Evolutionary conservation across 2,329 filamentous ascomycete genomes (phyloP).

Genomic region (Aspergillus melleus): DNA sequence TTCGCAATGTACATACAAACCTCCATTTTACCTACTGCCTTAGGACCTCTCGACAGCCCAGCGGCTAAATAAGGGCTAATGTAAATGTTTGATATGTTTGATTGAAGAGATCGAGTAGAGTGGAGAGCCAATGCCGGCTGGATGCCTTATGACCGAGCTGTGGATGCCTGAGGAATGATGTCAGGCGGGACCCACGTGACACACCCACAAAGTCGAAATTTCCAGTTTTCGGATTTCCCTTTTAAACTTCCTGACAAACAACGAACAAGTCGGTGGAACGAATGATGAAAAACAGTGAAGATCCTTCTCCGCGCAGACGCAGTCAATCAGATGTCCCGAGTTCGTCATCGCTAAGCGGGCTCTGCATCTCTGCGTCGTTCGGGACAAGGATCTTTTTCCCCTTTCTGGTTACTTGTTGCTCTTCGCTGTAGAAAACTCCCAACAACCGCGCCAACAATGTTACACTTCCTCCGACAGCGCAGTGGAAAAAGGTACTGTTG

Average conservation of each 20-base stretch:
- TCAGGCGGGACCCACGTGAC: background rate
- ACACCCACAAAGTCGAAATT: background rate
- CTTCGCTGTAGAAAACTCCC: background rate
- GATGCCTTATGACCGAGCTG: background rate
- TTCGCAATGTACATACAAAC: slow-evolving; percentile 6
- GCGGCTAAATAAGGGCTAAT: background rate
- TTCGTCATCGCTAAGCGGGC: background rate
- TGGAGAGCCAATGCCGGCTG: no score
- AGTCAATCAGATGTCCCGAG: background rate
- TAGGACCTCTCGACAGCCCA: background rate
- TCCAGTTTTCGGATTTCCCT: background rate
- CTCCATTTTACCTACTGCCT: background rate
- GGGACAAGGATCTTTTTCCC: background rate
- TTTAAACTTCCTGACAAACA: background rate
- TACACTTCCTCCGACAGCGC: no score
- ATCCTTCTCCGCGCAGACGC: background rate
- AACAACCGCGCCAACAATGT: no score
- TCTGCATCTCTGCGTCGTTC: background rate
- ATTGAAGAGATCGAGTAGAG: no score
- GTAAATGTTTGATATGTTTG: background rate
- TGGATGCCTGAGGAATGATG: background rate
- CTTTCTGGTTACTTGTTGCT: background rate
- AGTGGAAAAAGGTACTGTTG: background rate
- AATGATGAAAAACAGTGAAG: background rate
- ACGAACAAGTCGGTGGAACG: background rate